A percentile compares a stretch with the other conserved stretches of the same genome.
Evolutionary conservation across 176 grass and related monocot species (phyloP).

Genomic region (Aegilops sharonensis): DNA sequence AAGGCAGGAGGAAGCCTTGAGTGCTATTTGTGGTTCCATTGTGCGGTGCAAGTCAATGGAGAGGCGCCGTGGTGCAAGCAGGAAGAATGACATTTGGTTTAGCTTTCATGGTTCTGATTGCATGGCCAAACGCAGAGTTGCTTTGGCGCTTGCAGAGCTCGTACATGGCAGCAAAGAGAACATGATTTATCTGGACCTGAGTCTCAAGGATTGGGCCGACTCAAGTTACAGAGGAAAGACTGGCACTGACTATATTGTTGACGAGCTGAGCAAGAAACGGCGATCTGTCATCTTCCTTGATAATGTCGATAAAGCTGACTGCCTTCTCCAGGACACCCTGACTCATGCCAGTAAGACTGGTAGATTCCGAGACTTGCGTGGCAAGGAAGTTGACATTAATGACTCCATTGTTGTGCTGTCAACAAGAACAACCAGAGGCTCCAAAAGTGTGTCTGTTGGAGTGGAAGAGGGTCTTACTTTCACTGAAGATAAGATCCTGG

Average conservation of each 20-base stretch:
- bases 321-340: conserved; percentile 58
- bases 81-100: conserved; percentile 81
- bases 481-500: conserved; percentile 57
- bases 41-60: conserved; percentile 33
- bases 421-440: conserved; percentile 36
- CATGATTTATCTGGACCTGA: conserved; percentile 70
- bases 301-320: conserved; percentile 73
- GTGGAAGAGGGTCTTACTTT: conserved; percentile 48
- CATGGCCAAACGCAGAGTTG: conserved; percentile 62
- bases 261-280: conserved; percentile 66
- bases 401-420: conserved; percentile 69
- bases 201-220: conserved; percentile 38
- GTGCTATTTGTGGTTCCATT: conserved; percentile 56
- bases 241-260: conserved; percentile 62
- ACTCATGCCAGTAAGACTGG: conserved; percentile 54
- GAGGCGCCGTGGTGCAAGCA: conserved; percentile 44
- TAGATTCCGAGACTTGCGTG: conserved; percentile 49
- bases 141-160: conserved; percentile 73
- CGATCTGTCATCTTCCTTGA: conserved; percentile 72
- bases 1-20: conserved; percentile 82
- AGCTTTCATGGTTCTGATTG: conserved; percentile 74
- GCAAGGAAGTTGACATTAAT: conserved; percentile 52
- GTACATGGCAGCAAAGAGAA: conserved; percentile 64
- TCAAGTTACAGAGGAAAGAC: conserved; percentile 64
- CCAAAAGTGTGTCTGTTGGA: conserved; percentile 23